These are phyloP conservation scores for Vitis hybrid DNA, from an alignment of 177 flowering plant genomes.

Conservation along the genomic window DNA sequence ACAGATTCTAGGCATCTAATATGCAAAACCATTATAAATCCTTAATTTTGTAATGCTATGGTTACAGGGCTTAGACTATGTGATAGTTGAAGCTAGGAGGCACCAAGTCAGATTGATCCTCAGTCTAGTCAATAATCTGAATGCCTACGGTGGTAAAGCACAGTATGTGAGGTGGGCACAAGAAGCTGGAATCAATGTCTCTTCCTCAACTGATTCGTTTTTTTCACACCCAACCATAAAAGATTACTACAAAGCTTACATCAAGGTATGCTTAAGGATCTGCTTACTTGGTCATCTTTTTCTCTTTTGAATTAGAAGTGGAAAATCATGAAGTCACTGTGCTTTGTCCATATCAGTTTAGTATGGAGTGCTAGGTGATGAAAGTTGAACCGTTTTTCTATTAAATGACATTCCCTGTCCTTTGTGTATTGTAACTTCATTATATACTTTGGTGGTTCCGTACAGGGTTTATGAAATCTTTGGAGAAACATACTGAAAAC, in stretches of 20 bases:
- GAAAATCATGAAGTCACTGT: background rate
- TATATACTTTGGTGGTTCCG: too few species aligned
- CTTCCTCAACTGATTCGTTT: slow-evolving; percentile 50
- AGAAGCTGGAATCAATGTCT: slow-evolving; percentile 44
- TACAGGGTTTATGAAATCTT: too few species aligned
- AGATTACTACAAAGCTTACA: slow-evolving; percentile 46
- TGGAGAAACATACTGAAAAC: too few species aligned
- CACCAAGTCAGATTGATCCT: slow-evolving; percentile 49
- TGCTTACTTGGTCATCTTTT: background rate
- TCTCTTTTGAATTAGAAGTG: background rate
- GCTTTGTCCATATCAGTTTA: background rate
- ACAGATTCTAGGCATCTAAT: background rate
- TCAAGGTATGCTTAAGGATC: slow-evolving; percentile 38
- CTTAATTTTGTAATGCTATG: background rate
- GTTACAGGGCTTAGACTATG: slow-evolving; percentile 63
- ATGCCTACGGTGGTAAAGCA: slow-evolving; percentile 65
- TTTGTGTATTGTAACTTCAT: too few species aligned
- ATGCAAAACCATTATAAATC: background rate
- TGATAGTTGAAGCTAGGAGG: slow-evolving; percentile 64
- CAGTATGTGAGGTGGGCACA: slow-evolving; percentile 67
- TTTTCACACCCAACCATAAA: slow-evolving; percentile 49
- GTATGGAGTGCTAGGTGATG: background rate
- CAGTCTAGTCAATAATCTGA: slow-evolving; percentile 60
- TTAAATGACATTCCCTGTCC: too few species aligned
- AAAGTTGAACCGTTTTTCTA: too few species aligned